Evolutionary conservation across 106 monocot species (phyloP).

Genomic region (Allium cepa): DNA sequence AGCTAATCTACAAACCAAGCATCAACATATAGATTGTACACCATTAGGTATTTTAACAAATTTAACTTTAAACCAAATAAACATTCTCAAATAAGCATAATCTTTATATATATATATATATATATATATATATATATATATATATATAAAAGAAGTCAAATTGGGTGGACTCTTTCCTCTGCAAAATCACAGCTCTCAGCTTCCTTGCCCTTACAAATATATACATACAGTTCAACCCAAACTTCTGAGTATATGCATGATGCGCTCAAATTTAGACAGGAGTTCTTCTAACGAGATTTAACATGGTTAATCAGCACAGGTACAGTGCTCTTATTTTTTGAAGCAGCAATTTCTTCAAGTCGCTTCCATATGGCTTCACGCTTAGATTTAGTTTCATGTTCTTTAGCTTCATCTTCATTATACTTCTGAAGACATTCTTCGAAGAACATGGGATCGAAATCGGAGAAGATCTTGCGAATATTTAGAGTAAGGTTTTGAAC

Average conservation of each 20-base stretch:
- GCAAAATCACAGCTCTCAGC: neutral
- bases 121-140: neutral
- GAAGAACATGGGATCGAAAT: conserved; percentile 40
- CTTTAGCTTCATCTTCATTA: conserved; percentile 34
- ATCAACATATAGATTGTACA: neutral
- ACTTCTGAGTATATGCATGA: neutral
- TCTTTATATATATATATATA: neutral
- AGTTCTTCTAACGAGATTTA: neutral
- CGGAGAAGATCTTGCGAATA: conserved; percentile 51
- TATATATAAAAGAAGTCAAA: neutral
- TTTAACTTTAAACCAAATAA: neutral
- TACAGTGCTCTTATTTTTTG: conserved; percentile 18
- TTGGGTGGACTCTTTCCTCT: neutral
- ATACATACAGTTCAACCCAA: conserved; percentile 11
- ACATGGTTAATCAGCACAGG: conserved; percentile 8
- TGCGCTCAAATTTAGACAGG: conserved; percentile 10
- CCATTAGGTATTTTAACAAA: neutral
- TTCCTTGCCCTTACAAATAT: neutral
- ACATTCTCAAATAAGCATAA: neutral
- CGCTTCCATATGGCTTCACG: conserved; percentile 45
- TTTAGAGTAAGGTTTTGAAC: conserved; percentile 56
- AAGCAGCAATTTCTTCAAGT: conserved; percentile 52
- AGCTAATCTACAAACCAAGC: neutral
- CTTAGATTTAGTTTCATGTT: conserved; percentile 14
- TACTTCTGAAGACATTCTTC: conserved; percentile 43